A percentile compares a stretch with the other conserved stretches of the same genome.
Evolutionary conservation across 495 filamentous ascomycete species (phyloP).

Genomic region (Cercophora sp.): DNA sequence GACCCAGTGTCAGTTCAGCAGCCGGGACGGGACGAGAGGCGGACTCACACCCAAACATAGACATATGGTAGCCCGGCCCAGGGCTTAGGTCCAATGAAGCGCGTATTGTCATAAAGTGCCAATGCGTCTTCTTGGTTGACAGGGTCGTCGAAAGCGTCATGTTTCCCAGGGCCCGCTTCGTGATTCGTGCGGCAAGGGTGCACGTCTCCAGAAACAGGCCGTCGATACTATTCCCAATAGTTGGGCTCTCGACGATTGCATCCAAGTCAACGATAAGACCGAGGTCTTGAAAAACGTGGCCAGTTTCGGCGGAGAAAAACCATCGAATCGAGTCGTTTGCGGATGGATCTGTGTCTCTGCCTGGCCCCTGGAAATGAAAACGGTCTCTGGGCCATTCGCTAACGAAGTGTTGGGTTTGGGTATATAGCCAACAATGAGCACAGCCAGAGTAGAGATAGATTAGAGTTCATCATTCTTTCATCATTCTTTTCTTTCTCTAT

Average conservation of each 20-base stretch:
- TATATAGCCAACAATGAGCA: no score
- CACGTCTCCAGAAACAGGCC: slow-evolving; percentile 9
- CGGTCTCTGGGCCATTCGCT: no score
- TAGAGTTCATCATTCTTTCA: neutral
- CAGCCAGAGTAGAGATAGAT: neutral
- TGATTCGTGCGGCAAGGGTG: slow-evolving; percentile 7
- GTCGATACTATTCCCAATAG: neutral
- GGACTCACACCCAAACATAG: slow-evolving; percentile 17
- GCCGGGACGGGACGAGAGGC: neutral
- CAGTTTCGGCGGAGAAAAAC: neutral
- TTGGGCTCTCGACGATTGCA: neutral
- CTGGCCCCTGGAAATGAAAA: no score
- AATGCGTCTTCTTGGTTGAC: neutral
- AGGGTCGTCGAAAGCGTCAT: neutral
- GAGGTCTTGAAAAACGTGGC: neutral
- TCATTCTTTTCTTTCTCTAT: neutral
- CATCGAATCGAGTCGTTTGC: neutral
- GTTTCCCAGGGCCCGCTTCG: neutral
- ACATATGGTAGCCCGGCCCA: slow-evolving; percentile 13
- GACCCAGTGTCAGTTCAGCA: neutral
- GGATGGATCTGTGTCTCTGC: no score
- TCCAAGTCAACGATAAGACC: neutral
- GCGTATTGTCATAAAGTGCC: slow-evolving; percentile 1
- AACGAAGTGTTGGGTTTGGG: no score
- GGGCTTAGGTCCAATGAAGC: slow-evolving; percentile 6